phyloP scores from a whole-genome alignment of 225 moss, liverwort and hornwort genomes.

The Sphagnum tenellum region DNA sequence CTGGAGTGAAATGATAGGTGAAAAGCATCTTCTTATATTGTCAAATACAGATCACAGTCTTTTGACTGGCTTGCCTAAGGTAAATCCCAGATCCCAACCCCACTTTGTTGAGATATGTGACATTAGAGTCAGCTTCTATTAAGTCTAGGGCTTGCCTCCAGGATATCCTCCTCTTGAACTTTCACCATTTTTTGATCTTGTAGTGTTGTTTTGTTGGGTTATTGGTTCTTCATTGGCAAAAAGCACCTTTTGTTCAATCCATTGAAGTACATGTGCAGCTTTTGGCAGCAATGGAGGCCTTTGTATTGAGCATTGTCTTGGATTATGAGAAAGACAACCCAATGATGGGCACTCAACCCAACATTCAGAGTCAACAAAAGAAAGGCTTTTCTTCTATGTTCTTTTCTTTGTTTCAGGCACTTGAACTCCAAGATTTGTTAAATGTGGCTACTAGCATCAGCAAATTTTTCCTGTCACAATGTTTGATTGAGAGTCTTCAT shows the following conservation, averaged over 20 bases:
- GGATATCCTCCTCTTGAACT: no score
- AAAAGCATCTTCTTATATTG: constrained; percentile 78
- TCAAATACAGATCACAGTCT: constrained; percentile 78
- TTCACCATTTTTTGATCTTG: no score
- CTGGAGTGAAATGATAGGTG: constrained; percentile 75
- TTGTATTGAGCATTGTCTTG: constrained; percentile 60
- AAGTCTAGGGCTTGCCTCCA: no score
- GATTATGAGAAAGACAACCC: constrained; percentile 17
- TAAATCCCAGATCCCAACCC: constrained; percentile 5
- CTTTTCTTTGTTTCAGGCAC: no score
- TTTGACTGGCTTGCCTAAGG: constrained; percentile 61
- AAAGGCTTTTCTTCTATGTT: neutral
- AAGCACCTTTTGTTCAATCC: neutral
- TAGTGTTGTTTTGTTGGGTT: no score
- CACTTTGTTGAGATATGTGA: no score
- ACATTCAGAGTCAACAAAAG: neutral
- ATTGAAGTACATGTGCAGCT: constrained; percentile 44
- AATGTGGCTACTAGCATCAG: no score
- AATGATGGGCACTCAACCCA: neutral
- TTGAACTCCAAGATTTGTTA: no score
- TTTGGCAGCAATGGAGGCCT: constrained; percentile 73
- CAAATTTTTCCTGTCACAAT: no score
- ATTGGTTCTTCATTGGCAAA: neutral
- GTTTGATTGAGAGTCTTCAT: no score
- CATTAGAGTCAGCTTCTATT: no score